A percentile compares a stretch with the other conserved stretches of the same genome.
Conservation (phyloP, 352 stramenopile species). For the Aphanomyces cochlioides region DNA sequence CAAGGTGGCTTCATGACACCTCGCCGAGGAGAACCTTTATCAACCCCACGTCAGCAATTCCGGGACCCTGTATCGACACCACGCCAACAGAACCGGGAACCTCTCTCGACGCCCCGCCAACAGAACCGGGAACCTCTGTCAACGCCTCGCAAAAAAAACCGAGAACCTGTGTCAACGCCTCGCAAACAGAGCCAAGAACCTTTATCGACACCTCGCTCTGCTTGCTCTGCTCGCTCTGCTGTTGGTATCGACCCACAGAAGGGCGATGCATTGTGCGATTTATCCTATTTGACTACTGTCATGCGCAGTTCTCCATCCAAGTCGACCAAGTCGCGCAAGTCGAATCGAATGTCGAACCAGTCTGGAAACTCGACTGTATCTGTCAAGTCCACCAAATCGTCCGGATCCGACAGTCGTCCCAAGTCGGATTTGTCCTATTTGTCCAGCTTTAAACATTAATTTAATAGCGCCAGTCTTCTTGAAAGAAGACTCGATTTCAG, state of each 20-base stretch:
- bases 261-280: constrained; percentile 21
- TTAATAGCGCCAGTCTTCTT: not conserved
- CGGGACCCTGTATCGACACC: not conserved
- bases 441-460: constrained; percentile 27
- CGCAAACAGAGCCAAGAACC: no score
- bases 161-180: no score
- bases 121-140: no score
- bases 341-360: constrained; percentile 24
- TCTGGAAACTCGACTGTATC: constrained; percentile 3
- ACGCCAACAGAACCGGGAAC: no score
- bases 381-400: constrained; percentile 1
- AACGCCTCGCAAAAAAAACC: no score
- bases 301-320: not conserved
- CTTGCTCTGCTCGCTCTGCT: no score
- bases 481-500: no score
- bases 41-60: not conserved
- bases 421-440: constrained; percentile 29
- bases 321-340: not conserved
- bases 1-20: no score
- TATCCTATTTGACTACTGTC: constrained; percentile 24
- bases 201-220: no score
- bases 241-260: not conserved
- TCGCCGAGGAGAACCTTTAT: not conserved
- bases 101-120: no score
- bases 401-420: not conserved